Conservation (phyloP, 306 rosid species). For the Pyrus bretschneideri region DNA sequence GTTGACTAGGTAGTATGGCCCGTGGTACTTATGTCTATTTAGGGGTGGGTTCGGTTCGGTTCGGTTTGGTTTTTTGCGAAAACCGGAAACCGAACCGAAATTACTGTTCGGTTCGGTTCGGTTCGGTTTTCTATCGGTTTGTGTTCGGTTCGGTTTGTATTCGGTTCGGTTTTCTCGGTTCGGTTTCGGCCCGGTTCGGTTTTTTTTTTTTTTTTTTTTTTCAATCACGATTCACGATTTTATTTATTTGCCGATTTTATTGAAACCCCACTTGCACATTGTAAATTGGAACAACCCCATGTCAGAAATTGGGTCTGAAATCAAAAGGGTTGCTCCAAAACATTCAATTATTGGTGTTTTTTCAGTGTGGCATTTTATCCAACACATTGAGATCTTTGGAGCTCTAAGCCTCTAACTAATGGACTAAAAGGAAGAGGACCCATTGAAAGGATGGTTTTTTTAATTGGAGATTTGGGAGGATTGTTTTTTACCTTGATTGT, state of each 20-base stretch:
- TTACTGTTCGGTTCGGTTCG: no score
- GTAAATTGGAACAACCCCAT: not conserved
- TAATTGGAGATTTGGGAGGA: not conserved
- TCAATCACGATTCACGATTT: no score
- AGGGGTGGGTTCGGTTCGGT: no score
- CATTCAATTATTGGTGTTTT: not conserved
- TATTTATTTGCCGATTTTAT: not conserved
- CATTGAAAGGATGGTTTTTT: not conserved
- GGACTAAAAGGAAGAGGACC: not conserved
- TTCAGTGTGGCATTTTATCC: not conserved
- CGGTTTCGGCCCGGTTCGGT: no score
- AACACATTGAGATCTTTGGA: not conserved
- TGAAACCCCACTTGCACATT: not conserved
- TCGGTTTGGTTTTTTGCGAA: no score
- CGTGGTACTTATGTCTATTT: no score
- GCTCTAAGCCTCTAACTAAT: not conserved
- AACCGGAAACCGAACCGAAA: no score
- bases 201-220: no score
- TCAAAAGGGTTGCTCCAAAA: not conserved
- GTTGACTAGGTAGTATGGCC: no score
- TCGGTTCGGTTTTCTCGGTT: no score
- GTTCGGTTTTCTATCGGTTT: no score
- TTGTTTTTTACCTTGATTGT: slow-evolving; percentile 51
- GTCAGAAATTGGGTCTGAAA: slow-evolving; percentile 3
- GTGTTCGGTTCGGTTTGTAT: no score